Evolutionary conservation across 1,139 yeast genomes (phyloP), one percentile per base, ranked within the genome.

Genomic region (Saccharomyces hybrid): DNA sequence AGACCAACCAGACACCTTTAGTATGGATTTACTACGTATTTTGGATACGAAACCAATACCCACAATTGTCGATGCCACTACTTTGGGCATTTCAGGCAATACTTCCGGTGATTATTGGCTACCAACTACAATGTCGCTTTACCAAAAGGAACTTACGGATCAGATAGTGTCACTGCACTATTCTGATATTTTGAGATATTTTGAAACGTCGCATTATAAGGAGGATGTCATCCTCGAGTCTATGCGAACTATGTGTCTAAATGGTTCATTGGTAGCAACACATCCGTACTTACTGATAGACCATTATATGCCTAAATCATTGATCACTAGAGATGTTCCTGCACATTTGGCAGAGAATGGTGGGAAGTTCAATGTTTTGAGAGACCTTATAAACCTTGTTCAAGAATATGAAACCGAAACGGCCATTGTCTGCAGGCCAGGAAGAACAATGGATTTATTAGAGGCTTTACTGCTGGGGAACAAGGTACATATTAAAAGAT

Each of bases 161-260:
- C 96, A 90, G 67, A 90, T 93, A 29, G 87, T 93, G 6, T 87
- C 96, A 1, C 74, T 90, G 48, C 98, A 93, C 69, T 90, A 90
- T 66, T 83, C 95, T 34, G 98, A 91, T 67, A 88, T 93, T 54
- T 75, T 91, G 62, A 85, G 89, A 70, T 89, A 85, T 69, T 90
- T 89, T 65, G 96, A 89, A 67, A 82, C 88, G 0, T 69, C 71
- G 34, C 75, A 76, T 51, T 70, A 70, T 42, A 67, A 75, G 51
- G 81, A 81, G 48, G 83, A 81, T 49, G 80, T 85, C 52, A 80
- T 88, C 49, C 72, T 81, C 23, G 85, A 85, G 67, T 84, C 86
- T 25, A 74, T 90, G 64, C 81, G 82, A 58, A 86, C 88, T 6
- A 79, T 95, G 69, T 81, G 88, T 59, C 72, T 79, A 57, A 90